phyloP scores from a whole-genome alignment of 2,329 filamentous ascomycete genomes.

The Penicillium digitatum region DNA sequence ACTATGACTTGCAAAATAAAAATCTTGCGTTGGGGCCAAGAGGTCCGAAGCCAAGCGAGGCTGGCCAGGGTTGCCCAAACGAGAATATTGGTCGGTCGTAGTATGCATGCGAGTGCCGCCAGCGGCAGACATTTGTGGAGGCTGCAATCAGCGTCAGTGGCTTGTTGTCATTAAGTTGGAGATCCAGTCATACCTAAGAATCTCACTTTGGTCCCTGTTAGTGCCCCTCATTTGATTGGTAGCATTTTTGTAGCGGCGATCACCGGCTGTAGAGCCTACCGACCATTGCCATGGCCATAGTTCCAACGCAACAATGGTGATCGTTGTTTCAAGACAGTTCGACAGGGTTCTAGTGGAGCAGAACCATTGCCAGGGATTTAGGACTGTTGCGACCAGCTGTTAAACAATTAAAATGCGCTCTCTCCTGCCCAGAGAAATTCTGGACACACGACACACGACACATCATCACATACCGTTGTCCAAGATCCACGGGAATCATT shows the following conservation, averaged over 20 bases:
- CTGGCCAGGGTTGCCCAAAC: slow-evolving; percentile 71
- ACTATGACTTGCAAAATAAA: slow-evolving; percentile 62
- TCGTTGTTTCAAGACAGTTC: slow-evolving; percentile 85
- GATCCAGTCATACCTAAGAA: slow-evolving; percentile 26
- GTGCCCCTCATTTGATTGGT: slow-evolving; percentile 7
- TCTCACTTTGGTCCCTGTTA: slow-evolving; percentile 11
- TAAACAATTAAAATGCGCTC: slow-evolving; percentile 19
- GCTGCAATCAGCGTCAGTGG: slow-evolving; percentile 34
- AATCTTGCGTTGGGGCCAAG: slow-evolving; percentile 44
- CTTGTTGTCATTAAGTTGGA: slow-evolving; percentile 2
- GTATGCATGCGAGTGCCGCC: slow-evolving; percentile 75
- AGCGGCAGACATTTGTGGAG: slow-evolving; percentile 64
- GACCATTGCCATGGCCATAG: slow-evolving; percentile 83
- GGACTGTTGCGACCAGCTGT: slow-evolving; percentile 65
- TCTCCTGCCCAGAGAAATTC: background rate
- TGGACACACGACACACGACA: background rate
- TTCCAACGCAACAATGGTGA: slow-evolving; percentile 74
- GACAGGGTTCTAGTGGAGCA: slow-evolving; percentile 90
- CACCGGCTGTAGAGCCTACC: slow-evolving; percentile 38
- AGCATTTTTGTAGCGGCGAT: slow-evolving; percentile 18
- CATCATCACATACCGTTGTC: slow-evolving; percentile 56
- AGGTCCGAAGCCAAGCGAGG: slow-evolving; percentile 48
- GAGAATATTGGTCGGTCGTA: slow-evolving; percentile 84
- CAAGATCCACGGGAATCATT: slow-evolving; percentile 58
- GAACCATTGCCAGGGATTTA: slow-evolving; percentile 95